phyloP scores from a whole-genome alignment of 352 stramenopile species.

The Albugo candida region DNA sequence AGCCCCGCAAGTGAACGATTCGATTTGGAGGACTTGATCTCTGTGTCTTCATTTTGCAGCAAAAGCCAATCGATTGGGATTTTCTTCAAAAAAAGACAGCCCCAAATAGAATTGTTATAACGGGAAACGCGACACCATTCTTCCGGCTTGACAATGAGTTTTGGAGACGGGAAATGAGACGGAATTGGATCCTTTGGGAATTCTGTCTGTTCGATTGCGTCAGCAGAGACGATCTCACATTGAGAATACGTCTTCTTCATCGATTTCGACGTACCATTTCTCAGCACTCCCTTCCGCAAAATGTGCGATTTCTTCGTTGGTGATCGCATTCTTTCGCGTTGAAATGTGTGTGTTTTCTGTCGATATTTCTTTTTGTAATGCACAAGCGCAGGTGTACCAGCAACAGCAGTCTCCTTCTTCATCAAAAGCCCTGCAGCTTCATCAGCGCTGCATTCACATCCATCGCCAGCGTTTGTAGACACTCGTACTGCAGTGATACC shows the following conservation, averaged over 20 bases:
- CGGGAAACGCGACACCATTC: conserved; percentile 52
- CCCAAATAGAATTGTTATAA: conserved; percentile 26
- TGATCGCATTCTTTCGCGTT: conserved; percentile 3
- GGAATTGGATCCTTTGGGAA: conserved; percentile 1
- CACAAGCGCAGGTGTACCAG: too few relatives aligned
- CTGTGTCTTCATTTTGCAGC: conserved; percentile 7
- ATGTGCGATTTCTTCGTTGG: conserved; percentile 11
- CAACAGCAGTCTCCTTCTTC: too few relatives aligned
- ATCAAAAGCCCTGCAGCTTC: too few relatives aligned
- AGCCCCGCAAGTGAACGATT: conserved; percentile 15
- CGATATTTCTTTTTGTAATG: too few relatives aligned
- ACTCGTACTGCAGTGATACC: conserved; percentile 31
- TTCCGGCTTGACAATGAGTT: conserved; percentile 49
- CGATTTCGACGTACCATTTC: too few relatives aligned
- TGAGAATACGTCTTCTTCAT: not conserved
- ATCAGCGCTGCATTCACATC: too few relatives aligned
- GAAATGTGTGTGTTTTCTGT: not conserved
- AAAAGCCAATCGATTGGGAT: conserved; percentile 43
- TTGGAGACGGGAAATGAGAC: conserved; percentile 19
- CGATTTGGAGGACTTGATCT: not conserved
- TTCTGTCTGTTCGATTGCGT: conserved; percentile 1
- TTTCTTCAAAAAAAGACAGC: conserved; percentile 44
- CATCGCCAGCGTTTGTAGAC: not conserved
- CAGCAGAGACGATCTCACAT: not conserved
- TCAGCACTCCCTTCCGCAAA: conserved; percentile 2